Conservation (phyloP, 1,284 basidiomycete species). For the Vanrija pseudolonga region DNA sequence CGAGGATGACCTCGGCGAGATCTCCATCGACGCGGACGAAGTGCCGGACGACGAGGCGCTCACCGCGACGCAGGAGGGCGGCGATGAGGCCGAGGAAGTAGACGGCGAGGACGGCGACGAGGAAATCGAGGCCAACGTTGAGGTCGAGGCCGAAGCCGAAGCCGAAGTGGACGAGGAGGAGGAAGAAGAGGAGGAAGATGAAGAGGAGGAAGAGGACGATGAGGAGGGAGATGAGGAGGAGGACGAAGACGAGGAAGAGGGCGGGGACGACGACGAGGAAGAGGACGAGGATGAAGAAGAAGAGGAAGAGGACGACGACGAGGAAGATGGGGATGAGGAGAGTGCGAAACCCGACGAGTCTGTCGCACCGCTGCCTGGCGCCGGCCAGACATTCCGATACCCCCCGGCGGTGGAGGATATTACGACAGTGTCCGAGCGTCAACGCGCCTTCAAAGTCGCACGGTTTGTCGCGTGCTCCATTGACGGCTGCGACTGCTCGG, state of each 20-base stretch:
- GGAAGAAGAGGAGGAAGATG: slow-evolving; percentile 16
- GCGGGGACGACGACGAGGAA: slow-evolving; percentile 4
- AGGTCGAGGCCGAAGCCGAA: slow-evolving; percentile 23
- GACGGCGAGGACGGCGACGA: slow-evolving; percentile 6
- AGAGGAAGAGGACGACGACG: slow-evolving; percentile 13
- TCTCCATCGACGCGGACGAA: slow-evolving; percentile 1
- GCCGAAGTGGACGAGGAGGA: slow-evolving; percentile 19
- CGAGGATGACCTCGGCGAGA: slow-evolving; percentile 6
- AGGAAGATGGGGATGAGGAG: slow-evolving; percentile 13
- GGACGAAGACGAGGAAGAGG: slow-evolving; percentile 6
- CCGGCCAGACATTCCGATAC: slow-evolving; percentile 23
- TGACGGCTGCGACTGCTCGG: slow-evolving; percentile 58
- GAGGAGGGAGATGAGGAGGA: slow-evolving; percentile 10
- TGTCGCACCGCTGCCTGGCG: not conserved
- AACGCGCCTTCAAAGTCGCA: slow-evolving; percentile 45
- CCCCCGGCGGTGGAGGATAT: slow-evolving; percentile 34
- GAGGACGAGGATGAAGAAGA: slow-evolving; percentile 14
- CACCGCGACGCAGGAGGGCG: not conserved
- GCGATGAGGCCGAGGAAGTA: slow-evolving; percentile 4
- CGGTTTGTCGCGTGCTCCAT: slow-evolving; percentile 39
- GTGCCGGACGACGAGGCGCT: slow-evolving; percentile 5
- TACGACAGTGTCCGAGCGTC: slow-evolving; percentile 25
- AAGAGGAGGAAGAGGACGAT: slow-evolving; percentile 14
- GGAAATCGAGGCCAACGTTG: slow-evolving; percentile 14
- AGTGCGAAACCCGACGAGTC: not conserved